Evolutionary conservation across 1,139 yeast genomes (phyloP), one percentile per base, ranked within the genome.

Genomic region (Zygosaccharomyces pseudobailii): DNA sequence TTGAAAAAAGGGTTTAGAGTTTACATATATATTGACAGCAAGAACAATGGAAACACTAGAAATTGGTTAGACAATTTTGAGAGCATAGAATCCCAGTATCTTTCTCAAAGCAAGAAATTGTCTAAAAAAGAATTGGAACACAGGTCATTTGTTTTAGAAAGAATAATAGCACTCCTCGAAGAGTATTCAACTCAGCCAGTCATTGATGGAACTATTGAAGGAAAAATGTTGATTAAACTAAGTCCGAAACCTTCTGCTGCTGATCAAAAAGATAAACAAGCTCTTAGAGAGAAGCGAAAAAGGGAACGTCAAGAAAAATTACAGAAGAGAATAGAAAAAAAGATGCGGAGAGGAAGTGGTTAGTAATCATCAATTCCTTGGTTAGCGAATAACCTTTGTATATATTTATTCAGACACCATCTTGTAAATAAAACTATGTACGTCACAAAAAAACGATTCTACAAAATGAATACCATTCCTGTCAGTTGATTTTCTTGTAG

Each of bases 1-100:
- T 50, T 74, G 48, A 63, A 66, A 34, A 72, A 68, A 44, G 76
- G 75, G 4, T 57, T 58, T 36, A 69, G 66, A 33, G 65, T 74
- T 4, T 60, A 63, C 7, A 58, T 74, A 17, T 66, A 68, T 13
- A 54, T 75, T 19, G 76, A 70, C 41, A 59, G 66, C 4, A 67
- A 56, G 45, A 55, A 55, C 5, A 53, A 47, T 24, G 41, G 58
- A 25, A 54, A 48, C 5, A 54, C 60, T 4, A 49, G 46, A 13
- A 53, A 55, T 37, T 62, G 66, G 65, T 45, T 61, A n/a, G 56
- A 54, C 3, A 40, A 45, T 6, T 61, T 62, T 40, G 57, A 58
- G 8, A 41, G 42, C 23, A 10, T 30, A 19, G 33, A 9, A n/a
- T 30, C 33, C 7, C 45, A 40, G 33, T 3, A 30, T 30, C 52